Conservation (phyloP, 257 asterid species). For the Solanum piurae region DNA sequence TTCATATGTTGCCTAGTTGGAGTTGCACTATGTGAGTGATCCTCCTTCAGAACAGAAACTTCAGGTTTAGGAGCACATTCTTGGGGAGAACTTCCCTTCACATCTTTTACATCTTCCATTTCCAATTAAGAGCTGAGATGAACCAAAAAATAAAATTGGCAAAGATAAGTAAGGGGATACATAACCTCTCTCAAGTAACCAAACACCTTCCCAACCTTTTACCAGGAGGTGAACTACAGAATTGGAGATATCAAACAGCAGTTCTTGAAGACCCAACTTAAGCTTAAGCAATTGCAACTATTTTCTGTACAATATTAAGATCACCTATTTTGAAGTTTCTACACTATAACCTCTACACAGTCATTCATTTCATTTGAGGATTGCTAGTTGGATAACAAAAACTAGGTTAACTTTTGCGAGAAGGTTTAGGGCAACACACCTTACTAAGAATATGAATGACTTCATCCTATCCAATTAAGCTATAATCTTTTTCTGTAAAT, state of each 20-base stretch:
- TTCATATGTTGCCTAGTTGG: conserved; percentile 11
- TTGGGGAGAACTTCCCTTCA: conserved; percentile 21
- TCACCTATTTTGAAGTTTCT: background rate
- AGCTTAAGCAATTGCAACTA: background rate
- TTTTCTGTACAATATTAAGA: background rate
- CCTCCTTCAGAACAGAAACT: conserved; percentile 21
- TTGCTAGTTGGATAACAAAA: background rate
- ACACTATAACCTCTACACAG: background rate
- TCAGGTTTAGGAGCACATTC: conserved; percentile 32
- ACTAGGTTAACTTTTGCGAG: background rate
- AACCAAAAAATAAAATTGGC: conserved; percentile 2
- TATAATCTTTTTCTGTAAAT: background rate
- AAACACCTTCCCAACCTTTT: background rate
- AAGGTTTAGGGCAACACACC: background rate
- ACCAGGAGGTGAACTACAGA: background rate
- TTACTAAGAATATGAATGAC: background rate
- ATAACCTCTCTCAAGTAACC: background rate
- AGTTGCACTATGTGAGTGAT: conserved; percentile 20
- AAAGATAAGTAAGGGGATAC: background rate
- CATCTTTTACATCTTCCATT: conserved; percentile 52
- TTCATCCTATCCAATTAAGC: background rate
- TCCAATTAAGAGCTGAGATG: conserved; percentile 14
- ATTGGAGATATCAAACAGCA: background rate
- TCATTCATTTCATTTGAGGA: background rate
- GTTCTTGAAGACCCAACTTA: background rate